A percentile compares a stretch with the other conserved stretches of the same genome.
Conservation (phyloP, 768 basidiomycete genomes). For the Sporobolomyces phaffii region DNA sequence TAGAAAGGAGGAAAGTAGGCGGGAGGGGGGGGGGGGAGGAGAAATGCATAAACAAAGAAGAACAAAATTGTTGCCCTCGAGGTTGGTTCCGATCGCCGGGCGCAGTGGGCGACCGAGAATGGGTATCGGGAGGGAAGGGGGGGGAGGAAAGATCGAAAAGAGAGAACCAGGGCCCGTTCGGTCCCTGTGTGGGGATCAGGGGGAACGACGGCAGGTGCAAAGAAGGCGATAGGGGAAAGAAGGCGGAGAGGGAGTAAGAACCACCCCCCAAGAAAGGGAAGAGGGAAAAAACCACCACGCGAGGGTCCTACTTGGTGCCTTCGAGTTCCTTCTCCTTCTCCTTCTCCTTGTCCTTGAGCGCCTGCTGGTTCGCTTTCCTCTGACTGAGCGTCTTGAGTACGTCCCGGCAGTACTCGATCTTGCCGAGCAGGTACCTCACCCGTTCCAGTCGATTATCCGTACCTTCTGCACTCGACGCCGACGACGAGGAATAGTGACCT, state of each 20-base stretch:
- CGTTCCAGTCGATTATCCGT: slow-evolving; percentile 6
- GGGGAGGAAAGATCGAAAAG: neutral
- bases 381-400: slow-evolving; percentile 52
- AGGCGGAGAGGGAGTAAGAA: neutral
- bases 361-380: slow-evolving; percentile 5
- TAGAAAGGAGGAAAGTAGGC: neutral
- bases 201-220: neutral
- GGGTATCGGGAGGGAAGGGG: too few relatives aligned
- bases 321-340: neutral
- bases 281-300: neutral
- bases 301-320: too few relatives aligned
- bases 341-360: slow-evolving; percentile 1
- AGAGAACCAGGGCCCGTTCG: too few relatives aligned
- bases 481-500: slow-evolving; percentile 16
- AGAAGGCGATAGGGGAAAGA: neutral
- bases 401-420: slow-evolving; percentile 80
- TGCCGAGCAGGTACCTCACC: slow-evolving; percentile 56
- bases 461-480: slow-evolving; percentile 1
- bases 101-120: too few relatives aligned
- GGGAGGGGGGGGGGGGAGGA: too few relatives aligned
- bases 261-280: neutral
- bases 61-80: too few relatives aligned
- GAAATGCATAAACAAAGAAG: too few relatives aligned
- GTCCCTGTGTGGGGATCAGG: too few relatives aligned
- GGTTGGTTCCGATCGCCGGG: too few relatives aligned